Percentiles rank a stretch among this genome's conserved stretches.
Evolutionary conservation across 139 green algal species (phyloP).

Genomic region (Chlorella sorokiniana): DNA sequence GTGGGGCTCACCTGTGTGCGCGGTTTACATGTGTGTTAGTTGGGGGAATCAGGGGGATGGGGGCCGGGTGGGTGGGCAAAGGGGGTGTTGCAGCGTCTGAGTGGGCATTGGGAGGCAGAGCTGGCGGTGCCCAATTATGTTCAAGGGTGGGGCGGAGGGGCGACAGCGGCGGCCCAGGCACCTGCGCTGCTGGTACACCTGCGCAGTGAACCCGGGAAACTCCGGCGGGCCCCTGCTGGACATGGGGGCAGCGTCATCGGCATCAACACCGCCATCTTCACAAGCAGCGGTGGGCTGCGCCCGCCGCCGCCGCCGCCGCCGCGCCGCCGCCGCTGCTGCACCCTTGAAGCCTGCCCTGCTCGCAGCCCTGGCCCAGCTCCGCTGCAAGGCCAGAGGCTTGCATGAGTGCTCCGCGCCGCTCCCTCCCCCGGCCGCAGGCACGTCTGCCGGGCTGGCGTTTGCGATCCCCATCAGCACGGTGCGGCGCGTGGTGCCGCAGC

Average conservation of each 20-base stretch:
- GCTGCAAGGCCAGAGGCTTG: background rate
- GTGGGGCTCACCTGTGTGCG: too few relatives aligned
- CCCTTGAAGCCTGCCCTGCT: background rate
- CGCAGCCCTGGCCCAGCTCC: background rate
- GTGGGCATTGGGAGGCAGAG: too few relatives aligned
- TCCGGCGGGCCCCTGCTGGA: slow-evolving; percentile 79
- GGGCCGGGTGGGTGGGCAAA: too few relatives aligned
- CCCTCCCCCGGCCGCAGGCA: slow-evolving; percentile 38
- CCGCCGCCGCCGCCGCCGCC: too few relatives aligned
- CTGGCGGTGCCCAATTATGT: too few relatives aligned
- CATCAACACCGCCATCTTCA: slow-evolving; percentile 87
- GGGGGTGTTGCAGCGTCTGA: too few relatives aligned
- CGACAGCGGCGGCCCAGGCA: too few relatives aligned
- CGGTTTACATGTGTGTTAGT: too few relatives aligned
- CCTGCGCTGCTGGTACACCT: background rate
- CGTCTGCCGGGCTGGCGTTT: slow-evolving; percentile 78
- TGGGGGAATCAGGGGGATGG: too few relatives aligned
- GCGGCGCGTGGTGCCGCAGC: slow-evolving; percentile 76
- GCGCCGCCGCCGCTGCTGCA: too few relatives aligned
- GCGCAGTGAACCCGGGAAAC: slow-evolving; percentile 63
- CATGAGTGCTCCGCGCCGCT: background rate
- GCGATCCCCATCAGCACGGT: slow-evolving; percentile 82
- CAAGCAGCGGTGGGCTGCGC: slow-evolving; percentile 48
- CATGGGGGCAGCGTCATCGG: slow-evolving; percentile 48
- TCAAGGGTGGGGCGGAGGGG: too few relatives aligned